Conservation (phyloP, 495 filamentous ascomycete species). For the Penicillium chermesinum region DNA sequence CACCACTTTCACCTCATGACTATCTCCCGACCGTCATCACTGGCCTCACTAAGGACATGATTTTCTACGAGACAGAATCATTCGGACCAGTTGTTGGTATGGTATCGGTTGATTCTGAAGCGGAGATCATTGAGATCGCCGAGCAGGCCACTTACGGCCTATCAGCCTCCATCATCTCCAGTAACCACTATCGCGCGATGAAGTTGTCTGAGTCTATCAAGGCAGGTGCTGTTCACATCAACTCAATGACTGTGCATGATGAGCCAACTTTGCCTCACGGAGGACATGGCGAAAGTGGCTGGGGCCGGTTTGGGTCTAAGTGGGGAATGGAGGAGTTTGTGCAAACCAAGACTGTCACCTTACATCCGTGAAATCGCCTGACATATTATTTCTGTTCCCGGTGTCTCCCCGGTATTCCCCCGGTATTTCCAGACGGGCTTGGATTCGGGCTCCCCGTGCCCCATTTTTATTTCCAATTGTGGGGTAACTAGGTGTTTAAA, state of each 20-base stretch:
- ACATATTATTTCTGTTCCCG: too few species aligned
- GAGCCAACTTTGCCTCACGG: slow-evolving; percentile 68
- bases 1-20: too few species aligned
- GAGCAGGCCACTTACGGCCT: slow-evolving; percentile 90
- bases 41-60: not conserved
- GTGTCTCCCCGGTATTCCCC: too few species aligned
- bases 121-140: slow-evolving; percentile 75
- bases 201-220: slow-evolving; percentile 41
- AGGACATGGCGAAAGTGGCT: slow-evolving; percentile 68
- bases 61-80: slow-evolving; percentile 66
- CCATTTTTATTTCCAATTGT: too few species aligned
- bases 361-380: too few species aligned
- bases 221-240: slow-evolving; percentile 63
- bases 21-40: not conserved
- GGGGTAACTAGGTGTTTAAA: too few species aligned
- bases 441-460: too few species aligned
- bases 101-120: slow-evolving; percentile 77
- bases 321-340: not conserved
- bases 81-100: slow-evolving; percentile 90
- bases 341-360: too few species aligned
- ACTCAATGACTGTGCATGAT: slow-evolving; percentile 74
- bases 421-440: too few species aligned
- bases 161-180: slow-evolving; percentile 94
- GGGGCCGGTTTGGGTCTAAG: slow-evolving; percentile 44
- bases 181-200: slow-evolving; percentile 67